A percentile compares a stretch with the other conserved stretches of the same genome.
Evolutionary conservation across 371 early-diverging fungal genomes (phyloP).

Genomic region (Umbelopsis sp.): DNA sequence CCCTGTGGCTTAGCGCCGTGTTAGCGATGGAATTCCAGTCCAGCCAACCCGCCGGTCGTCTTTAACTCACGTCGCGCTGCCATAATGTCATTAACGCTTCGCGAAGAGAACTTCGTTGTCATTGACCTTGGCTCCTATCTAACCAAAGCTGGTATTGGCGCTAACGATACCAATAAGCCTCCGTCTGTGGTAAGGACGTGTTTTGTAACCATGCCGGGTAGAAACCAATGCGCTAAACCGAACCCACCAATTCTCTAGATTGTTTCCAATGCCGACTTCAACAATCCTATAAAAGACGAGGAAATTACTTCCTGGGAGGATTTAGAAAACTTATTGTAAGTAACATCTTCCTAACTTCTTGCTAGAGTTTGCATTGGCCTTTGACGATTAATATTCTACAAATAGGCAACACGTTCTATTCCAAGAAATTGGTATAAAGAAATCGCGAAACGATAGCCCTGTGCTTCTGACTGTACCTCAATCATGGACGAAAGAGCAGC

Average conservation of each 20-base stretch:
- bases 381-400: no score
- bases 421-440: slow-evolving; percentile 75
- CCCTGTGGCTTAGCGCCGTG: background rate
- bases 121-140: slow-evolving; percentile 73
- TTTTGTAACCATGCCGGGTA: slow-evolving; percentile 4
- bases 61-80: background rate
- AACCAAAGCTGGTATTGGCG: slow-evolving; percentile 71
- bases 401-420: slow-evolving; percentile 75
- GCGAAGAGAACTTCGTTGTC: slow-evolving; percentile 77
- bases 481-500: slow-evolving; percentile 82
- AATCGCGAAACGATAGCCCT: slow-evolving; percentile 77
- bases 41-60: background rate
- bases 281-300: slow-evolving; percentile 65
- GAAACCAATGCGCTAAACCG: background rate
- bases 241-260: slow-evolving; percentile 23
- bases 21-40: background rate
- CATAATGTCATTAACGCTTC: slow-evolving; percentile 52
- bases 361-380: background rate
- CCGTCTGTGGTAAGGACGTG: slow-evolving; percentile 56
- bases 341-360: background rate
- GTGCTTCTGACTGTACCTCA: slow-evolving; percentile 79
- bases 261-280: slow-evolving; percentile 41
- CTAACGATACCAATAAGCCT: slow-evolving; percentile 70
- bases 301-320: slow-evolving; percentile 77
- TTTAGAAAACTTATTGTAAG: slow-evolving; percentile 73